Base-by-base conservation (phyloP, 768 basidiomycete genomes). In the Leccinum truebloodii region DNA sequence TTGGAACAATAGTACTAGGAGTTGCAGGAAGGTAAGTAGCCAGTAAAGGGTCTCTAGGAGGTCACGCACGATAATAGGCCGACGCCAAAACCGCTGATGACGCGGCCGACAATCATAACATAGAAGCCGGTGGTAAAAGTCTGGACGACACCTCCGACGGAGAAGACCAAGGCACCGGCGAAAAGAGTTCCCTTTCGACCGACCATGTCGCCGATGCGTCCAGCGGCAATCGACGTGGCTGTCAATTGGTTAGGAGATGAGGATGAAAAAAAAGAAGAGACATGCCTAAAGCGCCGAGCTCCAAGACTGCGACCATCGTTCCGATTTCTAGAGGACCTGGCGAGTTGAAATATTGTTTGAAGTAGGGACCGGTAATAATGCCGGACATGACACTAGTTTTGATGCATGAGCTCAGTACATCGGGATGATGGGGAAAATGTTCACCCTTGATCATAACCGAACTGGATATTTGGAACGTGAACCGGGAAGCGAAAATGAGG, bases 251-350 rank as follows among this genome's bases (percentile, higher is more conserved):
- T 37, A 64, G 57, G 28, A 48, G 26, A 28, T 32, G 24, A 50
- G 41, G 56, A 24, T 0, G 2, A 18, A 32, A 24, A 8, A 48
- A 20, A n/a, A 28, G 37, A 35, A 13, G 28, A 30, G 55, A 77
- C 86, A 48, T 69, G 92, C 94, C 81, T 72, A 97, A 88, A 41
- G 95, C 95, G 49, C 95, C 95, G 37, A 98, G 82, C 75, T 98
- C 94, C 35, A 96, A 78, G 6, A 95, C 88, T n/a, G 95, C 92
- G 44, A 97, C 94, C 90, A 98, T 94, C 20, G 92, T 93, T n/a
- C 94, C 95, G 24, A 94, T 74, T 67, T 89, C 84, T 54, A 89
- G 75, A 0, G 89, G 80, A 16, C 82, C 82, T 18, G 94, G 95
- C 20, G 86, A 82, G 61, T 90, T 78, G 79, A 98, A 95, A 76